phyloP scores from a whole-genome alignment of 768 basidiomycete species.

The Mycena belliarum region DNA sequence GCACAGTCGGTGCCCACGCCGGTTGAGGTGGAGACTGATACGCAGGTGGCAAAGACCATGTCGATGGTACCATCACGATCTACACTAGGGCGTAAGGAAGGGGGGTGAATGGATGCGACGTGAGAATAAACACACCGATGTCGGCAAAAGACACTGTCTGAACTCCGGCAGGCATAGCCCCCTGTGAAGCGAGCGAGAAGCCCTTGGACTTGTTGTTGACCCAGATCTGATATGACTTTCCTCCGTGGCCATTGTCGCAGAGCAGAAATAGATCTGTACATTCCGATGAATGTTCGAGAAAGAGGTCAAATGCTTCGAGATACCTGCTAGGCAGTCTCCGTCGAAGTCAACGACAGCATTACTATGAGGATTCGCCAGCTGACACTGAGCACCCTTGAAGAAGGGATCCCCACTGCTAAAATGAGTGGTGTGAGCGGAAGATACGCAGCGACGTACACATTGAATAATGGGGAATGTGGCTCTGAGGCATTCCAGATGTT shows the following conservation, averaged over 20 bases:
- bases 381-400: conserved; percentile 68
- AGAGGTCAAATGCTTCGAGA: conserved; percentile 14
- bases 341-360: conserved; percentile 94
- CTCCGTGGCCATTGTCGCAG: conserved; percentile 66
- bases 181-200: conserved; percentile 68
- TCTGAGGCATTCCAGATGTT: conserved; percentile 74
- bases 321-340: conserved; percentile 94
- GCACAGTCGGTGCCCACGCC: conserved; percentile 78
- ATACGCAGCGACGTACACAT: conserved; percentile 48
- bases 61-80: conserved; percentile 98
- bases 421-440: not conserved
- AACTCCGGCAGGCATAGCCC: conserved; percentile 70
- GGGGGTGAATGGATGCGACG: not conserved
- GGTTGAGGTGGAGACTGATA: conserved; percentile 59
- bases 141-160: conserved; percentile 89
- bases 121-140: conserved; percentile 56
- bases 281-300: not conserved
- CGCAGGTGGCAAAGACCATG: conserved; percentile 88
- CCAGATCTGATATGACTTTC: conserved; percentile 87
- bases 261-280: conserved; percentile 82
- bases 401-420: conserved; percentile 53
- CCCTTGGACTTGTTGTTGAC: conserved; percentile 78
- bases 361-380: conserved; percentile 85
- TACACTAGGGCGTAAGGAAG: conserved; percentile 26
- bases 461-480: conserved; percentile 55